Evolutionary conservation across 2,329 filamentous ascomycete species (phyloP), one percentile per base, ranked within the genome.

Genomic region (Pezicula radicicola): DNA sequence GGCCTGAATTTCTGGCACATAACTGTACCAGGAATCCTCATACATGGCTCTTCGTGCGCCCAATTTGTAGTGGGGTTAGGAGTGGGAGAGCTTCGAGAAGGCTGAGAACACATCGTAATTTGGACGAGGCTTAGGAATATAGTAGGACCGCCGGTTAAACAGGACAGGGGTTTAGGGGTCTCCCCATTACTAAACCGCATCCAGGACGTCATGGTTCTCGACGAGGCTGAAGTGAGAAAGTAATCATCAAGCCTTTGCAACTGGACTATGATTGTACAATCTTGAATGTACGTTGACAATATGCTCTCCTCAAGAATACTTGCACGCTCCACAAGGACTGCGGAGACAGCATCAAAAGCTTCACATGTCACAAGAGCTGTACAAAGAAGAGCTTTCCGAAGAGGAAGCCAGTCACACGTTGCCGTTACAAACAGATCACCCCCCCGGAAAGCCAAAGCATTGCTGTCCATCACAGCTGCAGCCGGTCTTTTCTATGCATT

Each of bases 1-100:
- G 57, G 77, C 72, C 52, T 78, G 72, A 49, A 80, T 71, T 50
- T 87, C 82, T 25, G 87, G 81, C 58, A 89, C 82, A 65, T 90
- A 86, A 67, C 80, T 89, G 72, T 92, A 91, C 88, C 89, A 93
- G 28, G 87, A 84, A 70, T 93, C 89, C 70, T 93, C 89, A 69
- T 89, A 89, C 87, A 91, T 91, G 60, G 59, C 74, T 46, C 27
- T 35, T 19, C 21, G 8, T 48, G 40, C 30, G 30, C 30, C 9
- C 30, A 33, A 13, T 33, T 33, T 7, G 30, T 10, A 33, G 30
- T 33, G 30, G 25, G 25, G 25, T 2, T 25, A 25, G 9, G 30
- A 33, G 9, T 10, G 30, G 30, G 30, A 33, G 16, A 42, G 40
- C 39, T n/a, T 19, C n/a, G 36, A 39, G 45, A 39, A 54, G 52